These are phyloP conservation scores for Eucalyptus victrix DNA, from an alignment of 345 rosid species.

Conservation along the genomic window DNA sequence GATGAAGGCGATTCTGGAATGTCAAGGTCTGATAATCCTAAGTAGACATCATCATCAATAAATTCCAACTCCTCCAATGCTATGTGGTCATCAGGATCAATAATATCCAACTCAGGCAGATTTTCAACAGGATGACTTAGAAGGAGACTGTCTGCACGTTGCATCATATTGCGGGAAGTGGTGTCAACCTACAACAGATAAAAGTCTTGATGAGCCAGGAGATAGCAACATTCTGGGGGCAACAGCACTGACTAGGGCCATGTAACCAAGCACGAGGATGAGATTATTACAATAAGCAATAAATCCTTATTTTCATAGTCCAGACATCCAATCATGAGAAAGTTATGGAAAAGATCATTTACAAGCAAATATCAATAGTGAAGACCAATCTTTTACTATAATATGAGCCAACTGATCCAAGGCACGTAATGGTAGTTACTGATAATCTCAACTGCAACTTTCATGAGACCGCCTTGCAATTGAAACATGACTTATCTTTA, in stretches of 20 bases:
- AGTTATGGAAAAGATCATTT: neutral
- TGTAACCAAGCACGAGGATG: neutral
- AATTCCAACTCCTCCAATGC: neutral
- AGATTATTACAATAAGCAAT: neutral
- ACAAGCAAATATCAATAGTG: neutral
- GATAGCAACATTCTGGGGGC: neutral
- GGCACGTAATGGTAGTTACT: neutral
- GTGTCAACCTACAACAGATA: neutral
- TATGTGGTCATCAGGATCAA: constrained; percentile 12
- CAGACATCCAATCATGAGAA: neutral
- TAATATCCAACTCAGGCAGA: neutral
- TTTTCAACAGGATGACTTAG: neutral
- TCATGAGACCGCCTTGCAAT: neutral
- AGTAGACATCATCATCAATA: constrained; percentile 13
- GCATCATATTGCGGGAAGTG: neutral
- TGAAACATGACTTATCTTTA: neutral
- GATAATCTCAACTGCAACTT: neutral
- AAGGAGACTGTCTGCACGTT: neutral
- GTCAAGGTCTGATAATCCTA: constrained; percentile 36
- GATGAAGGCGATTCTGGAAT: constrained; percentile 21
- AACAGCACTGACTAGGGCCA: neutral
- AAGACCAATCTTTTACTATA: neutral
- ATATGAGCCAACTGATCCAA: neutral
- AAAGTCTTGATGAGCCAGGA: neutral
- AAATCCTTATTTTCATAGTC: neutral